phyloP scores from a whole-genome alignment of 306 rosid species.

The Delonix regia region DNA sequence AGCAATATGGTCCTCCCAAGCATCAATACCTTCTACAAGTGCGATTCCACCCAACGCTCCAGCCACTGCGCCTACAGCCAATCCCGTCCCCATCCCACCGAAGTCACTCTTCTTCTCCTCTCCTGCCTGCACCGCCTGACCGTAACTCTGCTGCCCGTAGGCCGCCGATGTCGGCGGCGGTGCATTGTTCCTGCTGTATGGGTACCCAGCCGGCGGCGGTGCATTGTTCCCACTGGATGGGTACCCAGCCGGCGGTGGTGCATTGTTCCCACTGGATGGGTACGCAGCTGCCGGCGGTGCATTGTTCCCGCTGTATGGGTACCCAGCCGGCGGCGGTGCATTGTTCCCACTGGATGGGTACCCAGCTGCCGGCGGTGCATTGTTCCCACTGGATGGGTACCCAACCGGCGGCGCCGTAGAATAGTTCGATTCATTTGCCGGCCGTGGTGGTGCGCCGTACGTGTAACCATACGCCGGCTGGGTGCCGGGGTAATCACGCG shows the following conservation, averaged over 20 bases:
- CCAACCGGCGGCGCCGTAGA: too few species aligned
- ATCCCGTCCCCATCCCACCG: slow-evolving; percentile 91
- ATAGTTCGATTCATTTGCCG: too few species aligned
- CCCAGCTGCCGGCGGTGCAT: too few species aligned
- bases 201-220: slow-evolving; percentile 45
- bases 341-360: too few species aligned
- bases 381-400: too few species aligned
- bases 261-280: too few species aligned
- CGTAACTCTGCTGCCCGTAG: slow-evolving; percentile 49
- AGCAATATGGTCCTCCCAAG: slow-evolving; percentile 64
- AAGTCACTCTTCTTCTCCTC: slow-evolving; percentile 74
- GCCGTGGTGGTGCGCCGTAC: slow-evolving; percentile 38
- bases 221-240: slow-evolving; percentile 39
- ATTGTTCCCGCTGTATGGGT: too few species aligned
- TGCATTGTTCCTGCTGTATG: slow-evolving; percentile 35
- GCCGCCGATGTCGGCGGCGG: slow-evolving; percentile 37
- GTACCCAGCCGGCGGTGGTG: slow-evolving; percentile 40
- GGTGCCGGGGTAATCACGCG: slow-evolving; percentile 46
- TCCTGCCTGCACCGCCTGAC: slow-evolving; percentile 26
- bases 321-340: too few species aligned
- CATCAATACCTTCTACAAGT: slow-evolving; percentile 60
- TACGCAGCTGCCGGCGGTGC: too few species aligned
- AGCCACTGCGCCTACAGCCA: slow-evolving; percentile 88
- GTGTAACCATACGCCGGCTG: slow-evolving; percentile 44
- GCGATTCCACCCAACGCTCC: slow-evolving; percentile 80